Evolutionary conservation across 352 stramenopile species (phyloP).

Genomic region (Globisporangium rhizosaccharum): DNA sequence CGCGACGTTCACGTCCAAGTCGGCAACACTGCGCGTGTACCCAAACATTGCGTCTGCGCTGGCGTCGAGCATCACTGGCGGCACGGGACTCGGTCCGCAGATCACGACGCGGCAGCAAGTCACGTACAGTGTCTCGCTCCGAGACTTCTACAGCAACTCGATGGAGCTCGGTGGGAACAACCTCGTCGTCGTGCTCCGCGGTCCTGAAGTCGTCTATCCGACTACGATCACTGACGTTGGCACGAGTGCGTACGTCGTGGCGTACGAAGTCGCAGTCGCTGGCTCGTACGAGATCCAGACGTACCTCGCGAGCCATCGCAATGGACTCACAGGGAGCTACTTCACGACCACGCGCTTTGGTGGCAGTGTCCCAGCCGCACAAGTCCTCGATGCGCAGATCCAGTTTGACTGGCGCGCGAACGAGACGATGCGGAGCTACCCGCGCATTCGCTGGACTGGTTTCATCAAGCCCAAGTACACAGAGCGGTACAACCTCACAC

Average conservation of each 20-base stretch:
- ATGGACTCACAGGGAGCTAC: conserved; percentile 32
- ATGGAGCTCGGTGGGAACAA: conserved; percentile 30
- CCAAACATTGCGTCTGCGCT: conserved; percentile 25
- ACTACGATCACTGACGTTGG: conserved; percentile 25
- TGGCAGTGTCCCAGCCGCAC: conserved; percentile 1
- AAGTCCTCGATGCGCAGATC: conserved; percentile 27
- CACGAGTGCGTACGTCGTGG: conserved; percentile 39
- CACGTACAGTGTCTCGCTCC: conserved; percentile 30
- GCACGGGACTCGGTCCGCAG: conserved; percentile 22
- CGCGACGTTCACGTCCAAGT: conserved; percentile 23
- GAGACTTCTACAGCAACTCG: conserved; percentile 39
- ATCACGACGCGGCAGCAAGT: conserved; percentile 18
- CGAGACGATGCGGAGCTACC: conserved; percentile 31
- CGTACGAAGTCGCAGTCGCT: conserved; percentile 23
- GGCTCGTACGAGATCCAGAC: conserved; percentile 48
- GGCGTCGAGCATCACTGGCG: conserved; percentile 25
- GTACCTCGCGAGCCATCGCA: conserved; percentile 20
- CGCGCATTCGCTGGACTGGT: conserved; percentile 37
- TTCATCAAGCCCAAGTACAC: conserved; percentile 37
- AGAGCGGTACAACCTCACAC: conserved; percentile 31
- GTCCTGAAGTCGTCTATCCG: conserved; percentile 21
- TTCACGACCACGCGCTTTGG: conserved; percentile 22
- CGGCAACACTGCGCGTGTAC: conserved; percentile 17
- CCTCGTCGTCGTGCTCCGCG: conserved; percentile 28
- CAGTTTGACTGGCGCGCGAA: conserved; percentile 38